Base-by-base conservation (phyloP, 805 yeast genomes). In the Pichia sporocuriosa region DNA sequence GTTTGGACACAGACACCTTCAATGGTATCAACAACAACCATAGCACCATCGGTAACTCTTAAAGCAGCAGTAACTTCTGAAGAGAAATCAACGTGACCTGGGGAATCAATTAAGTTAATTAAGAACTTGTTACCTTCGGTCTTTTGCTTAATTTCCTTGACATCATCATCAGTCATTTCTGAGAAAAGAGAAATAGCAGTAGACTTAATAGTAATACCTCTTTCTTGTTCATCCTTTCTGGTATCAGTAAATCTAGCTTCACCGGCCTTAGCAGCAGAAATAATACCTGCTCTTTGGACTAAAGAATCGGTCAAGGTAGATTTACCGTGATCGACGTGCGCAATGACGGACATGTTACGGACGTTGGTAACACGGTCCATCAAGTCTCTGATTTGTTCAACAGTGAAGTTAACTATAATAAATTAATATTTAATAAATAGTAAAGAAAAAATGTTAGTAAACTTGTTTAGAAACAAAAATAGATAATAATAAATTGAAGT, bases 1-100 rank as follows among this genome's bases (percentile, higher is more conserved):
- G 98, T 90, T 80, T 90, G 98, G 68, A 93, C 97, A 83, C 97
- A 93, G 68, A 90, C 98, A 89, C 98, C 98, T 75, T 93, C 97
- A 70, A 90, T 89, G 75, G 95, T 82, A 75, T 93, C 97, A 67
- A 90, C 97, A 62, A 90, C 98, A 62, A 90, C 97, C 67, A 90
- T 80, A 68, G 98, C 97, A 88, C 98, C 98, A 69, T 90, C 98
- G 59, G 97, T 93, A 65, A 90, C 97, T 78, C 98, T 89, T 67
- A 90, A 83, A 73, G 98, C 98, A 62, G 97, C 97, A 66, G 97
- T 93, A 66, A 90, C 98, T 76, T 90, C 98, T 59, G 97, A 93
- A 53, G 97, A 88, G 89, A 90, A 90, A 77, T 90, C 98, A 81
- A 90, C 97, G 97, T 90, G 98, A 85, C 98, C 98, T 75, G 98